phyloP scores from a whole-genome alignment of 768 basidiomycete species.

The Pleurotus platypus region DNA sequence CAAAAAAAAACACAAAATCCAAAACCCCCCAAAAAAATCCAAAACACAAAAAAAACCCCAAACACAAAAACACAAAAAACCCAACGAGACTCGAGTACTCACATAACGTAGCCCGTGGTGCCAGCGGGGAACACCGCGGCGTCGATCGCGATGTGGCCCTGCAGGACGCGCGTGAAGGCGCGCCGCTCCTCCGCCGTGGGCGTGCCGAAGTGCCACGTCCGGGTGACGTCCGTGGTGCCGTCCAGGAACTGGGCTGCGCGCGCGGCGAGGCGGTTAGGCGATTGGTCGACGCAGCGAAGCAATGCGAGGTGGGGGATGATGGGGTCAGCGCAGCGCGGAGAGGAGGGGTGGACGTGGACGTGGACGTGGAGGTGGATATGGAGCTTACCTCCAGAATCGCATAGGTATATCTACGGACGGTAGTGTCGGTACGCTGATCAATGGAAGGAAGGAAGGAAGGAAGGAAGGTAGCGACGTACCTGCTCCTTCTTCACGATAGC shows the following conservation, averaged over 20 bases:
- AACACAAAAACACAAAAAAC: too few species aligned
- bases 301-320: too few species aligned
- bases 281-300: not conserved
- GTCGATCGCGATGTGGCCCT: conserved; percentile 91
- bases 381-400: conserved; percentile 72
- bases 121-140: conserved; percentile 77
- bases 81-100: conserved; percentile 14
- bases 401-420: conserved; percentile 14
- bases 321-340: too few species aligned
- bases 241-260: conserved; percentile 77
- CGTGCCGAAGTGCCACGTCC: conserved; percentile 90
- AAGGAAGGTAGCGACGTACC: not conserved
- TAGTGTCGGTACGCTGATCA: not conserved
- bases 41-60: too few species aligned
- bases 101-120: conserved; percentile 69
- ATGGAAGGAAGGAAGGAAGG: too few species aligned
- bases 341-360: too few species aligned
- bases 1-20: too few species aligned
- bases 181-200: conserved; percentile 81
- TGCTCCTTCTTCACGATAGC: conserved; percentile 70
- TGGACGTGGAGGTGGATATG: too few species aligned
- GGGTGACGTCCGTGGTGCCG: conserved; percentile 93
- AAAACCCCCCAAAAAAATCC: too few species aligned
- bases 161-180: conserved; percentile 87
- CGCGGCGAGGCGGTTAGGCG: not conserved